Evolutionary conservation across 148 eudicot species (phyloP).

Genomic region (Silene conica): DNA sequence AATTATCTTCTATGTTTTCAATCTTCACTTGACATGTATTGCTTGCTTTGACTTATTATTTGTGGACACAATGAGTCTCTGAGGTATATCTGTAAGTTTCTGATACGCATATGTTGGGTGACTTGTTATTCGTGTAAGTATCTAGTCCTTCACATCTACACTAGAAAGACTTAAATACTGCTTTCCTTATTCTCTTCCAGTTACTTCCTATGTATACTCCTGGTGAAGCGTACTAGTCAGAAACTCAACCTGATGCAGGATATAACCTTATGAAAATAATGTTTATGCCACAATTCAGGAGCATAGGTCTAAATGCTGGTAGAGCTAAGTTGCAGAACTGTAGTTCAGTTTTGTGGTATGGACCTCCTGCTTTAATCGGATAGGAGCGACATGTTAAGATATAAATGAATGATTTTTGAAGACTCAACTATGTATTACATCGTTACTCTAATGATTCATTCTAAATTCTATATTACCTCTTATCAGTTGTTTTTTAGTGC

Average conservation of each 20-base stretch:
- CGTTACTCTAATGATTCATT: not conserved
- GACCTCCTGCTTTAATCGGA: not conserved
- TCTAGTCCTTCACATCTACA: not conserved
- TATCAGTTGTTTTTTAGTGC: not conserved
- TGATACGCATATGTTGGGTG: not conserved
- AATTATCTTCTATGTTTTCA: not conserved
- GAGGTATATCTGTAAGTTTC: not conserved
- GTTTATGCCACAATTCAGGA: not conserved
- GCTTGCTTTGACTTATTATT: not conserved
- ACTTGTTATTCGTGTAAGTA: not conserved
- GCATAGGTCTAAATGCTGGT: not conserved
- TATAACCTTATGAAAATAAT: not conserved
- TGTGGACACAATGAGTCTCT: not conserved
- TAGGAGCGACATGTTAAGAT: not conserved
- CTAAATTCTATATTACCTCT: not conserved
- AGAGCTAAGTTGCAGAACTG: not conserved
- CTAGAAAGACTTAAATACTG: not conserved
- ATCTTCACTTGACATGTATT: not conserved
- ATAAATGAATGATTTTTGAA: not conserved
- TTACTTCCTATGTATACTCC: not conserved
- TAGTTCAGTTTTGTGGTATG: not conserved
- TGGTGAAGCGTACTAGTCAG: not conserved
- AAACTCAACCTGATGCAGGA: not conserved
- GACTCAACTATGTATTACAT: not conserved
- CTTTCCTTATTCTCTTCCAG: not conserved